These are phyloP conservation scores for Colletotrichum trifolii DNA, from an alignment of 2,329 filamentous ascomycete genomes.

Conservation along the genomic window DNA sequence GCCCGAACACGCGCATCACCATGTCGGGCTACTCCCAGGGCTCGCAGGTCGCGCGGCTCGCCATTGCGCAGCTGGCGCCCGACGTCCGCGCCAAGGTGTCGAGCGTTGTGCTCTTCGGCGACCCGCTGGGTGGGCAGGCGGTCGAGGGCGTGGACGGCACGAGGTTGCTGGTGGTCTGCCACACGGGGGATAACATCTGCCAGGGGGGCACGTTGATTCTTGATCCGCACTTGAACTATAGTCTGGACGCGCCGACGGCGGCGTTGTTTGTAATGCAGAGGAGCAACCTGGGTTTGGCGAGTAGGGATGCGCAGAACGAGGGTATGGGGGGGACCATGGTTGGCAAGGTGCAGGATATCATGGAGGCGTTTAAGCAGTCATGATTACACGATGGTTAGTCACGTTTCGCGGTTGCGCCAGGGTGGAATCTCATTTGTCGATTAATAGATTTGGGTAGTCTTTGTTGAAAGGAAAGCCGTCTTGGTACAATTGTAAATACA, in stretches of 20 bases:
- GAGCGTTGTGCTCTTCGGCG: conserved; percentile 47
- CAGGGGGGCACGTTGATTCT: conserved; percentile 30
- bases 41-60: conserved; percentile 43
- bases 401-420: too few relatives aligned
- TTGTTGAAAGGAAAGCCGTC: not conserved
- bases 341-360: conserved; percentile 35
- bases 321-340: conserved; percentile 39
- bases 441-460: not conserved
- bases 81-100: conserved; percentile 37
- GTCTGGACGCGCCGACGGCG: conserved; percentile 36
- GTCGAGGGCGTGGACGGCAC: conserved; percentile 39
- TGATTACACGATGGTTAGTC: not conserved
- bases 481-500: not conserved
- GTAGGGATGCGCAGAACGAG: conserved; percentile 39
- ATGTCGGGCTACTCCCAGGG: conserved; percentile 45
- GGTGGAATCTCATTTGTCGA: not conserved
- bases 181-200: conserved; percentile 45
- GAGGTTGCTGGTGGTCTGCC: conserved; percentile 41
- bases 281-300: conserved; percentile 41
- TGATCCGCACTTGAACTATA: conserved; percentile 35
- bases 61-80: conserved; percentile 40
- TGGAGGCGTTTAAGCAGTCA: not conserved
- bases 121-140: conserved; percentile 39
- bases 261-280: conserved; percentile 40
- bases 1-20: conserved; percentile 41